phyloP scores from a whole-genome alignment of 2,329 filamentous ascomycete genomes.

The Neospermospora avenae region DNA sequence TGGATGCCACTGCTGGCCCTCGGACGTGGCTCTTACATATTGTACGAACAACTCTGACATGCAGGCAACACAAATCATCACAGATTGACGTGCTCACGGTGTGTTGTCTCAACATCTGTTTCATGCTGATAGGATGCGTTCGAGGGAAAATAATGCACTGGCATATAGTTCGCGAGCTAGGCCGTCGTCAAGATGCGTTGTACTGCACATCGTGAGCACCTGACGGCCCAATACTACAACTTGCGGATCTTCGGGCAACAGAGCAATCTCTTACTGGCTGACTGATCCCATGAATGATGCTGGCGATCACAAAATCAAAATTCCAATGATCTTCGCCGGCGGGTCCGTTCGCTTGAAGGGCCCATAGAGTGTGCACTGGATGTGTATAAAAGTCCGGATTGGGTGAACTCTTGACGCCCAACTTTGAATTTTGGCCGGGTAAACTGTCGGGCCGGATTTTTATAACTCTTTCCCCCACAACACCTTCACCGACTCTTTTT shows the following conservation, averaged over 20 bases:
- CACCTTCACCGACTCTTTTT: constrained; percentile 15
- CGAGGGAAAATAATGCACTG: constrained; percentile 16
- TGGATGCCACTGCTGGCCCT: not conserved
- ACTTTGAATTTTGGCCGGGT: constrained; percentile 3
- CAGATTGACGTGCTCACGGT: not conserved
- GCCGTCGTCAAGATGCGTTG: constrained; percentile 10
- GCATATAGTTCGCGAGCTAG: constrained; percentile 11
- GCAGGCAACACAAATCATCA: constrained; percentile 2
- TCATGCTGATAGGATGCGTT: constrained; percentile 9
- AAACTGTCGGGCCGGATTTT: constrained; percentile 11
- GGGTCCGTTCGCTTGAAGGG: constrained; percentile 6
- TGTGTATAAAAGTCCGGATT: constrained; percentile 12
- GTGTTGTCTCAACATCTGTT: constrained; percentile 21
- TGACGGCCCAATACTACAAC: constrained; percentile 14
- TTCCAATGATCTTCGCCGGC: not conserved
- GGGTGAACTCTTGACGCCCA: not conserved
- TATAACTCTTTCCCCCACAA: constrained; percentile 7
- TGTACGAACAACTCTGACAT: not conserved
- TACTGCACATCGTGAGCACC: constrained; percentile 7
- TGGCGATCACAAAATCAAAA: constrained; percentile 5
- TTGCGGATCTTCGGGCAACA: constrained; percentile 5
- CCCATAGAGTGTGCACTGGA: constrained; percentile 3
- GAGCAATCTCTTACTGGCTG: constrained; percentile 6
- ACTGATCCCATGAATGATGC: not conserved
- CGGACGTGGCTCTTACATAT: constrained; percentile 1